Base-by-base conservation (phyloP, 495 filamentous ascomycete species). In the Trichoderma gamsii region DNA sequence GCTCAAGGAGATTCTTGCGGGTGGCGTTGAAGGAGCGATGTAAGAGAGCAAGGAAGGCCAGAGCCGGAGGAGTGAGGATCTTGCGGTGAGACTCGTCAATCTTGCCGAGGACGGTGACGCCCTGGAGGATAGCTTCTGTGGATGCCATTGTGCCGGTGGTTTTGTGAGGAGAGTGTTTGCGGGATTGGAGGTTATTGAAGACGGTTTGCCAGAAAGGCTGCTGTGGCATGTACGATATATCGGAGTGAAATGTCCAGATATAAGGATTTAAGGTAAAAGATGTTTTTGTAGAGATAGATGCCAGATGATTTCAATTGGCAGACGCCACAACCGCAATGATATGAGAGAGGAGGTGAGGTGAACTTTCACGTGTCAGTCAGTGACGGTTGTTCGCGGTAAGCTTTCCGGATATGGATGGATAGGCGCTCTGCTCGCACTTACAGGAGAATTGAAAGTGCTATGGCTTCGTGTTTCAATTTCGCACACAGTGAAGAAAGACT, bases 21-120 rank as follows among this genome's bases (percentile, higher is more conserved):
- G 89, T 96, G 52, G 77, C 76, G 79, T 98, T 97, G 87, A 98
- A 99, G 49, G 92, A 90, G 71, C 93, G 89, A 79, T 99, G 95
- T 69, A 99, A 87, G 70, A 97, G 88, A 44, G 94, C 92, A 25
- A 99, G 86, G 83, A 98, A 99, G 69, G 92, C 92, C 68, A 90
- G 89, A 38, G 93, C 96, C 46, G 96, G 87, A 71, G 92, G 93
- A 71, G 86, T 97, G 68, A 99, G 87, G 79, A 99, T 93, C 83
- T 95, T 93, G 79, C 87, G 87, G 73, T 92, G 87, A 73, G 90
- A 82, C 66, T 93, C 90, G 72, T 84, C 85, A 74, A 98, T 81
- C 46, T 84, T 71, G 72, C 92, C 94, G 63, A 92, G 86, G 82
- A 99, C 85, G 76, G 88, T 84, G 70, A 97, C 95, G 80, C 92